Evolutionary conservation across 331 rosid species (phyloP), one percentile per base, ranked within the genome.

Genomic region (Saraca asoca): DNA sequence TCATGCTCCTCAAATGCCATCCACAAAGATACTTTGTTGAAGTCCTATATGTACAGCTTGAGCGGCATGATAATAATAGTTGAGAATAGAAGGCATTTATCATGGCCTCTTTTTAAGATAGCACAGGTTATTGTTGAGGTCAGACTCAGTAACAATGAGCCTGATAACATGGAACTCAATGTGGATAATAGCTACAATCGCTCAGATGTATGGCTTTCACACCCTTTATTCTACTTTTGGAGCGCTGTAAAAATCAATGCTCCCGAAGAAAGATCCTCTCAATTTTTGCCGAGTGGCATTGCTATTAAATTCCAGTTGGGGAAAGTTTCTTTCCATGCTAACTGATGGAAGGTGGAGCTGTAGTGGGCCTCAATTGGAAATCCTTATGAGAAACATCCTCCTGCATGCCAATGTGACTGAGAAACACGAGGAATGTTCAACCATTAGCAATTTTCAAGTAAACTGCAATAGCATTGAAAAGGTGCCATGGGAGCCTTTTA

Each of bases 331-430:
- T 46, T 93, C 74, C 86, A n/a, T 93, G 55, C 85, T 93, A 16
- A 82, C 88, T 71, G 96, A 93, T 79, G 98, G 87, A 85, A 83
- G 88, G 96, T 90, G 95, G 96, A 88, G 87, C 76, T 82, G 85
- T 75, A 84, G 86, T 66, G 93, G 94, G 70, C 89, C 98, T 6
- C 85, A 87, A 73, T 66, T 93, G 81, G 96, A 93, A 58, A 62
- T 87, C 76, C 81, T 90, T 38, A 59, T 86, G 61, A 76, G 85
- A 76, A 84, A 85, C 79, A 42, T 87, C 64, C 76, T 78, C 71
- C 56, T 90, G 81, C 78, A 60, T 70, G 81, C 58, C 55, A 78
- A 70, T 51, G 64, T 68, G 50, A 62, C 75, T 60, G 81, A 74
- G 73, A 82, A 77, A 69, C 82, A 59, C 72, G 58, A 79, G 17